These are phyloP conservation scores for Allium sativum DNA, from an alignment of 106 monocot genomes.

Conservation along the genomic window DNA sequence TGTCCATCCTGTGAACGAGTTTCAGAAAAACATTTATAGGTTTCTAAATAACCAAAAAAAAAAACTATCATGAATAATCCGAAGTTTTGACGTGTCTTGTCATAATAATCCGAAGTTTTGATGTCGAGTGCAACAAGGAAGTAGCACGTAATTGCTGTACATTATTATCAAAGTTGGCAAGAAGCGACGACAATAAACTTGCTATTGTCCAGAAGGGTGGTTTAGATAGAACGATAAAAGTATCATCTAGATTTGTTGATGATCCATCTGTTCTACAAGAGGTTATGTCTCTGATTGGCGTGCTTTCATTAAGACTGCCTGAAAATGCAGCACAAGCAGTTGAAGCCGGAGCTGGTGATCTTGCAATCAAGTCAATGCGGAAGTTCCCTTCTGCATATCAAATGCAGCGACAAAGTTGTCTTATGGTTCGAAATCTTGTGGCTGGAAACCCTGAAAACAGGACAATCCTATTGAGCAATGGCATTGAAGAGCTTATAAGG, in stretches of 20 bases:
- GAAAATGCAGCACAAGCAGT: constrained; percentile 83
- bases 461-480: too few relatives aligned
- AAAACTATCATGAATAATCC: too few relatives aligned
- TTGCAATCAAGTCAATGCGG: constrained; percentile 73
- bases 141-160: constrained; percentile 68
- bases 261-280: constrained; percentile 84
- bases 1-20: too few relatives aligned
- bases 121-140: constrained; percentile 27
- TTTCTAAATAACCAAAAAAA: too few relatives aligned
- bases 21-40: too few relatives aligned
- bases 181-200: constrained; percentile 81
- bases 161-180: constrained; percentile 72
- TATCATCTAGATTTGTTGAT: constrained; percentile 71
- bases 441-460: constrained; percentile 79
- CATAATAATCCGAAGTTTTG: too few relatives aligned
- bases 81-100: too few relatives aligned
- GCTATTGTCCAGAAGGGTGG: constrained; percentile 71
- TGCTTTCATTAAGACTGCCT: constrained; percentile 71
- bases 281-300: constrained; percentile 70
- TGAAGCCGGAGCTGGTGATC: constrained; percentile 49
- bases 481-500: too few relatives aligned
- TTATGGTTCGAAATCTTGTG: constrained; percentile 94
- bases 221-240: constrained; percentile 51
- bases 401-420: constrained; percentile 85
- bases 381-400: constrained; percentile 74